A percentile compares a stretch with the other conserved stretches of the same genome.
Conservation (phyloP, 345 rosid genomes). For the Odontarrhena argentea region DNA sequence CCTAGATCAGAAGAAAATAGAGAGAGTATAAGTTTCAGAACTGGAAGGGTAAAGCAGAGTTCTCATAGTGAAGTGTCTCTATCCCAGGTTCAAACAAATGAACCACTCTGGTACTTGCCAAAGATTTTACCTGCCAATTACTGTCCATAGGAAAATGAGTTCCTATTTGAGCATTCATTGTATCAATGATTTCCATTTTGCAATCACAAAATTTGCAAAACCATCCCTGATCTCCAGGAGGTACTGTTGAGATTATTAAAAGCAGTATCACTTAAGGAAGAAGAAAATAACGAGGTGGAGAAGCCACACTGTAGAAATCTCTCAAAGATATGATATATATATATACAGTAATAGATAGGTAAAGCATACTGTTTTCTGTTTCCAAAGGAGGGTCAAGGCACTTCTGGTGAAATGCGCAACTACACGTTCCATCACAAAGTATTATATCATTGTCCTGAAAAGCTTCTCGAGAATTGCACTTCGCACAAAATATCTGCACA, state of each 20-base stretch:
- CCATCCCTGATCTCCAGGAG: conserved; percentile 98
- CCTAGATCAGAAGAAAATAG: conserved; percentile 49
- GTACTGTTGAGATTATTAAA: conserved; percentile 60
- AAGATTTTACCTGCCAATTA: conserved; percentile 75
- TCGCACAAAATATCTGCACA: conserved; percentile 86
- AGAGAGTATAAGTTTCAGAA: conserved; percentile 26
- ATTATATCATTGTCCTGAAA: conserved; percentile 85
- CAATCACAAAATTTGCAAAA: conserved; percentile 89
- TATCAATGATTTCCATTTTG: conserved; percentile 85
- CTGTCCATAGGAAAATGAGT: conserved; percentile 64
- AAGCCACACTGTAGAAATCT: conserved; percentile 15
- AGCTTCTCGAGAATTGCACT: conserved; percentile 86
- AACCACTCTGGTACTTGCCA: conserved; percentile 24
- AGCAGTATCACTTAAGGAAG: conserved; percentile 22
- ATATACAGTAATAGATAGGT: conserved; percentile 12
- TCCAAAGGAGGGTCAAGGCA: conserved; percentile 93
- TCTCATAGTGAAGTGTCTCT: conserved; percentile 7
- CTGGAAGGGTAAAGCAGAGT: conserved; percentile 7
- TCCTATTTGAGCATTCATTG: conserved; percentile 93
- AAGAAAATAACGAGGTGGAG: not conserved
- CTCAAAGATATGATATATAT: conserved; percentile 1
- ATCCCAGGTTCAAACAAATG: not conserved
- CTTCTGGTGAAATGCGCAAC: conserved; percentile 89
- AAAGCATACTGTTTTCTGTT: conserved; percentile 73
- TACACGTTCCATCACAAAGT: conserved; percentile 97